Evolutionary conservation across 352 stramenopile species (phyloP), one percentile per base, ranked within the genome.

Genomic region (Globisporangium paddicum): DNA sequence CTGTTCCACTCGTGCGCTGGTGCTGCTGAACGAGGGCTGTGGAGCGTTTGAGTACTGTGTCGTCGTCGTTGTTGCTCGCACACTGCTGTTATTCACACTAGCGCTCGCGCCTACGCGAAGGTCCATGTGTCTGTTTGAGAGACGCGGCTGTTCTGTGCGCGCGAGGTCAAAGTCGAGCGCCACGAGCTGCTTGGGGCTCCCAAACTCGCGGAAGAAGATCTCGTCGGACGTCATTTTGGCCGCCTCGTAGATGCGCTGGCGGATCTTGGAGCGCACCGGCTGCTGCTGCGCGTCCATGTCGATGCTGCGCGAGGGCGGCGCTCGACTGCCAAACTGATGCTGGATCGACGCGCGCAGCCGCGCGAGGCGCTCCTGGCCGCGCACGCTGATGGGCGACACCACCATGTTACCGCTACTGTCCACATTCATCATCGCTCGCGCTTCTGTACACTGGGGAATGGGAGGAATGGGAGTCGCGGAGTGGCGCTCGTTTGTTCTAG

Each of bases 121-220:
- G 14, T 54, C 47, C 2, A 26, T 10, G 10, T 26, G 28, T 26
- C 9, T 13, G 19, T 18, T 32, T 26, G 25, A n/a, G 21, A 46
- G 18, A 63, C 49, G 45, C 44, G 25, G 38, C 63, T 64, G 35
- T 8, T 56, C 60, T 16, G 64, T 63, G 0, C 68, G 63, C 25
- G 51, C 66, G 52, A 86, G 67, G 41, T 82, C 76, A 40, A 78
- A 76, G 49, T 74, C 71, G 16, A 72, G 55, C 4, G 54, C 57
- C 48, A 75, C 51, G 9, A 89, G 68, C 44, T 80, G 65, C 26
- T 86, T 76, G n/a, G 64, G 42, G 45, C 64, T 69, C 28, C 79
- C 82, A 49, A 91, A 91, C 41, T 79, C 58, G 56, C 85, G 62
- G 49, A 79, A 86, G 68, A 91, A 91, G 28, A 89, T 77, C 19